A percentile compares a stretch with the other conserved stretches of the same genome.
Conservation (phyloP, 2,329 filamentous ascomycete genomes). For the Aspergillus udagawae region DNA sequence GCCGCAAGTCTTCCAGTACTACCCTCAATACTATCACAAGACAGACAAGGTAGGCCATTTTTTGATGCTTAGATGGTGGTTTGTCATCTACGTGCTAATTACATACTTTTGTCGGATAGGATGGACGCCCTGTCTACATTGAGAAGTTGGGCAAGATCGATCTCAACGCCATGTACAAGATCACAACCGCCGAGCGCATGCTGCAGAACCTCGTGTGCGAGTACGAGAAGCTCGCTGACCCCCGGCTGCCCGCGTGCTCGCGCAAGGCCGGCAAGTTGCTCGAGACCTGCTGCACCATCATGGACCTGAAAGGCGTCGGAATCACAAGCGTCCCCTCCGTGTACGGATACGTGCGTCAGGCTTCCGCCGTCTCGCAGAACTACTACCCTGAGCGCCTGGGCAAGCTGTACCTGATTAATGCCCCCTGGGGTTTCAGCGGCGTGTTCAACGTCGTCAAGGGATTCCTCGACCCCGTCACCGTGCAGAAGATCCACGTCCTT, state of each 20-base stretch:
- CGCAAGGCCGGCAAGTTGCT: conserved; percentile 84
- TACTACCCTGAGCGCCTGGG: conserved; percentile 98
- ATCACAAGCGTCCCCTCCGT: conserved; percentile 76
- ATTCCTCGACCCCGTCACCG: conserved; percentile 95
- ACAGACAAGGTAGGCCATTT: conserved; percentile 47
- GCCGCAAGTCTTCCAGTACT: conserved; percentile 77
- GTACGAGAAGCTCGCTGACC: conserved; percentile 94
- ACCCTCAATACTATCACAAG: conserved; percentile 99
- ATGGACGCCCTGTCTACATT: conserved; percentile 95
- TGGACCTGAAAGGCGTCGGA: conserved; percentile 94
- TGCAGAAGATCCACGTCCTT: conserved; percentile 90
- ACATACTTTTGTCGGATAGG: conserved; percentile 49
- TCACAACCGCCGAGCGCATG: conserved; percentile 91
- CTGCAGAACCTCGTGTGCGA: conserved; percentile 92
- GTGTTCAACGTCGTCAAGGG: conserved; percentile 85
- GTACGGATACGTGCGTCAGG: conserved; percentile 80
- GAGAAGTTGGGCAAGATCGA: conserved; percentile 94
- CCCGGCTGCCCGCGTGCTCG: conserved; percentile 89
- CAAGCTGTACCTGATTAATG: conserved; percentile 96
- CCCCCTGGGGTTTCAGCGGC: conserved; percentile 87
- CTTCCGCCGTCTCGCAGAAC: conserved; percentile 90
- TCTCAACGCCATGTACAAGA: conserved; percentile 83
- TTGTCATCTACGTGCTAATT: conserved; percentile 3
- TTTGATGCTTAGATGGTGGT: not conserved
- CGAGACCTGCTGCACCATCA: conserved; percentile 97